These are phyloP conservation scores for Talaromyces sp. DNA, from an alignment of 2,329 filamentous ascomycete species.

Conservation along the genomic window DNA sequence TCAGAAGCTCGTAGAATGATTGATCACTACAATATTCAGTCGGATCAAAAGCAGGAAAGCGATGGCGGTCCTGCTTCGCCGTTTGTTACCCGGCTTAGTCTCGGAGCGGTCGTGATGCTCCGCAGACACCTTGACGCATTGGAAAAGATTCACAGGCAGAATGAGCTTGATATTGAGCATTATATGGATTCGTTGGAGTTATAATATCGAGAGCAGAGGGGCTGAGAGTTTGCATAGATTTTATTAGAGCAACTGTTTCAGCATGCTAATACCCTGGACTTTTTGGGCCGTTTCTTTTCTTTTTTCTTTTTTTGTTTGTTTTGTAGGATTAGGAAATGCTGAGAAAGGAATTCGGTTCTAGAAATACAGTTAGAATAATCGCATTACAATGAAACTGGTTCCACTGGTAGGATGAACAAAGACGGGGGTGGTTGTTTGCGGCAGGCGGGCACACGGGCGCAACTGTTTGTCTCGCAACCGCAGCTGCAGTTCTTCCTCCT, in stretches of 20 bases:
- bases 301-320: not conserved
- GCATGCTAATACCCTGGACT: not conserved
- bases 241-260: not conserved
- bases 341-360: not conserved
- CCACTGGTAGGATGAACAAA: not conserved
- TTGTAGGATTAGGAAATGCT: not conserved
- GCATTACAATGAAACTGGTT: not conserved
- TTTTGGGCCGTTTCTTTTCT: not conserved
- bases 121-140: slow-evolving; percentile 21
- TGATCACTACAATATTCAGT: slow-evolving; percentile 19
- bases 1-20: slow-evolving; percentile 22
- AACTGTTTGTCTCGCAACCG: not conserved
- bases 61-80: slow-evolving; percentile 17
- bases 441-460: not conserved
- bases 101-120: slow-evolving; percentile 29
- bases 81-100: slow-evolving; percentile 27
- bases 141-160: slow-evolving; percentile 15
- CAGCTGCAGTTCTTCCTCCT: not conserved
- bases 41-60: slow-evolving; percentile 13
- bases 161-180: not conserved
- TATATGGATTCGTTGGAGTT: not conserved
- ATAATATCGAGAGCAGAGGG: not conserved
- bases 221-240: not conserved
- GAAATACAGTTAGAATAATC: not conserved
- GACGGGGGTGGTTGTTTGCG: not conserved